Base-by-base conservation (phyloP, 129 eudicot genomes). In the Chrysanthemum lavandulifolium region DNA sequence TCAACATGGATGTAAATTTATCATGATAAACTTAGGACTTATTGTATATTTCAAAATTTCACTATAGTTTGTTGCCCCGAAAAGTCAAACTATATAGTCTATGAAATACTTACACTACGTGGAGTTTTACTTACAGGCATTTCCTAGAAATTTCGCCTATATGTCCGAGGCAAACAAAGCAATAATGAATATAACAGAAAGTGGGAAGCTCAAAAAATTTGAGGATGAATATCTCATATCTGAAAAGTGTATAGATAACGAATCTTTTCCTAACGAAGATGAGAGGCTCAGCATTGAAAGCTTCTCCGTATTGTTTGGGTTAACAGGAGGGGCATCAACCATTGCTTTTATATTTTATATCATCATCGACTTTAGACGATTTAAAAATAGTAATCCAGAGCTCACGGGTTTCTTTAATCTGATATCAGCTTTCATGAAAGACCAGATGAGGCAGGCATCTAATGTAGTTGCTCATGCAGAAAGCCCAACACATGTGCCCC, bases 271-370 rank as follows among this genome's bases (percentile, higher is more conserved):
- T 10, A 58, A 78, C 68, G 79, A 75, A 56, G 61, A 48, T 1
- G 75, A 27, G 1, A 79, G 82, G 48, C 84, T 85, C 23, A 72
- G 68, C 73, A 62, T 66, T 53, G 51, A 70, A n/a, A 85, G 84
- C 73, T 85, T 82, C 47, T 75, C 72, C 60, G 84, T 76, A 19
- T 81, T 85, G 2, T 85, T 85, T 74, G 21, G 43, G 65, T 48
- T 79, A 49, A 78, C 80, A 0, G 89, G 80, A 19, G 85, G 78
- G 56, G 71, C 82, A 16, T 84, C 88, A 3, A 77, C 88, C 3
- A 4, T 76, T 33, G 77, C 83, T 49, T 60, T 84, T 10, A 70
- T 60, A 10, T 33, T 76, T 27, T 76, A 70, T 61, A 63, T 71
- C 72, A 45, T 52, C 60, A 43, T 23, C 19, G 52, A 21, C 56